These are phyloP conservation scores for Colletotrichum spaethianum DNA, from an alignment of 2,329 filamentous ascomycete genomes.

Conservation along the genomic window DNA sequence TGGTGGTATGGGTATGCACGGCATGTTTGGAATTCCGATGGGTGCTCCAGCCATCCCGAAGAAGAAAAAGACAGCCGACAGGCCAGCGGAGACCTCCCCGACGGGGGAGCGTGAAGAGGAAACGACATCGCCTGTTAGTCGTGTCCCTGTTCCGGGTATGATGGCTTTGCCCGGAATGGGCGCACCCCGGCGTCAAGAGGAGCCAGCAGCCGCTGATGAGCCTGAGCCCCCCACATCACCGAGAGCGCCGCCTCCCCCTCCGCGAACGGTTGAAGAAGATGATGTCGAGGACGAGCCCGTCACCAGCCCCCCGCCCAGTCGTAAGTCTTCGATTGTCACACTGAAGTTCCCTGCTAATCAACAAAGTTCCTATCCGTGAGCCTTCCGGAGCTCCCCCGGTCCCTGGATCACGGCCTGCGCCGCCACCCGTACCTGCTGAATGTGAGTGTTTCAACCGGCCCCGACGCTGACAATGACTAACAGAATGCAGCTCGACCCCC, in stretches of 20 bases:
- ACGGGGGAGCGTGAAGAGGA: slow-evolving; percentile 61
- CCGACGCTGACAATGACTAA: not conserved
- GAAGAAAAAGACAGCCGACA: slow-evolving; percentile 67
- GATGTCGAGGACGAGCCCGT: slow-evolving; percentile 51
- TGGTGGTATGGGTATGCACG: slow-evolving; percentile 95
- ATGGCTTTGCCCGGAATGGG: slow-evolving; percentile 82
- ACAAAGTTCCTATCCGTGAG: slow-evolving; percentile 52
- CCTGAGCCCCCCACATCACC: slow-evolving; percentile 58
- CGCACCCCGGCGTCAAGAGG: slow-evolving; percentile 64
- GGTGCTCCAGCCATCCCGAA: slow-evolving; percentile 62
- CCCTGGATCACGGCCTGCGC: slow-evolving; percentile 66
- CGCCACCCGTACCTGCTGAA: slow-evolving; percentile 72
- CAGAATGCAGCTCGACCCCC: slow-evolving; percentile 71
- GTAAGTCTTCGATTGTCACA: slow-evolving; percentile 32
- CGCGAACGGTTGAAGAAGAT: slow-evolving; percentile 66
- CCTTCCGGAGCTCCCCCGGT: slow-evolving; percentile 58
- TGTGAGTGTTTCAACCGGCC: slow-evolving; percentile 63
- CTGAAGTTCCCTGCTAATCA: slow-evolving; percentile 49
- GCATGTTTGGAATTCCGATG: slow-evolving; percentile 88
- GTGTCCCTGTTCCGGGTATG: slow-evolving; percentile 69
- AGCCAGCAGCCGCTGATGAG: slow-evolving; percentile 63
- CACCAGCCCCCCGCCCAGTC: slow-evolving; percentile 22
- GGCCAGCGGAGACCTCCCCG: slow-evolving; percentile 51
- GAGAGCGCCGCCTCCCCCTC: slow-evolving; percentile 54
- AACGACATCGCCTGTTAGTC: slow-evolving; percentile 55